phyloP scores from a whole-genome alignment of 2,329 filamentous ascomycete genomes.

The Cercospora sp. region DNA sequence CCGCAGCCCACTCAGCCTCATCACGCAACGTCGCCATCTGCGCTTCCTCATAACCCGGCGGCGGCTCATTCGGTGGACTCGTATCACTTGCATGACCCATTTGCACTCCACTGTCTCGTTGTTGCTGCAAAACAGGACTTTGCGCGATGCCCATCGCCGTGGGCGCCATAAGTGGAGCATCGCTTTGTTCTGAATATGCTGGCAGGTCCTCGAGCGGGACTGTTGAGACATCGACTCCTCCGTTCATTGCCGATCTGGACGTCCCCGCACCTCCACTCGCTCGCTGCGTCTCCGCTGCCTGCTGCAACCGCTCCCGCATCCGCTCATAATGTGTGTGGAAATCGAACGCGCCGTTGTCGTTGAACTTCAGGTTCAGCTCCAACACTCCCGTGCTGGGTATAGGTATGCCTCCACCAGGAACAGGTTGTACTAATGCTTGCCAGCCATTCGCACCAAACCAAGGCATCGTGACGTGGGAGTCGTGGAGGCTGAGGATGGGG shows the following conservation, averaged over 20 bases:
- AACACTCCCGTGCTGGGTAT: conserved; percentile 67
- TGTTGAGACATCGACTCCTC: conserved; percentile 58
- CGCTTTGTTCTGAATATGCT: conserved; percentile 69
- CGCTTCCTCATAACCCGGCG: conserved; percentile 87
- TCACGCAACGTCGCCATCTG: conserved; percentile 77
- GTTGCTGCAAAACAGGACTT: conserved; percentile 21
- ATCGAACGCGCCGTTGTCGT: conserved; percentile 91
- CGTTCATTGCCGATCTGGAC: conserved; percentile 32
- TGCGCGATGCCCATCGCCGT: conserved; percentile 36
- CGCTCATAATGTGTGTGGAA: conserved; percentile 81
- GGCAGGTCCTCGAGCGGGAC: conserved; percentile 85
- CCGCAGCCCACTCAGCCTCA: conserved; percentile 61
- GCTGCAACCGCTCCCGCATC: conserved; percentile 78
- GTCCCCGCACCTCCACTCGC: conserved; percentile 38
- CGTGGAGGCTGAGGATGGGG: conserved; percentile 82
- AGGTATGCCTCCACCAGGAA: conserved; percentile 80
- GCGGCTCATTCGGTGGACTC: conserved; percentile 68
- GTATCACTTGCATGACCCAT: conserved; percentile 8
- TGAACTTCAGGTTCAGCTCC: conserved; percentile 84
- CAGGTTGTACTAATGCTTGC: conserved; percentile 76
- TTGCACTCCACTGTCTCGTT: conserved; percentile 25
- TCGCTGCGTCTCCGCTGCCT: conserved; percentile 73
- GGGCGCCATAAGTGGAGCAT: conserved; percentile 42
- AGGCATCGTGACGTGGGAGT: conserved; percentile 81
- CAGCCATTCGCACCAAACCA: conserved; percentile 94